Conservation (phyloP, 345 rosid genomes). For the Salix caprea region DNA sequence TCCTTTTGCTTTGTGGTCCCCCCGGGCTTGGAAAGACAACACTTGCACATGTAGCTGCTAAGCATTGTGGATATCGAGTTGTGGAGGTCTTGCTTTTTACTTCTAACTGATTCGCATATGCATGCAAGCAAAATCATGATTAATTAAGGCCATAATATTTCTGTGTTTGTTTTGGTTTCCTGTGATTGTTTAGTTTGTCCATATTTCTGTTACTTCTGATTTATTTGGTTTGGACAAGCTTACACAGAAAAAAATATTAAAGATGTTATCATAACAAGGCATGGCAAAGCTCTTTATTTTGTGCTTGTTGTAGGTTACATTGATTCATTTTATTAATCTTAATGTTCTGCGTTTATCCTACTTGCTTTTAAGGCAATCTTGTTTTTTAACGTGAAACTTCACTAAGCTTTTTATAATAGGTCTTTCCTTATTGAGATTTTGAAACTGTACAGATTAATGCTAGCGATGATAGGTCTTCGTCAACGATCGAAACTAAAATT, state of each 20-base stretch:
- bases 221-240: background rate
- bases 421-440: conserved; percentile 8
- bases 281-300: background rate
- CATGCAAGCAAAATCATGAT: conserved; percentile 7
- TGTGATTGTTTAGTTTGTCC: background rate
- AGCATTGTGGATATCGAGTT: conserved; percentile 94
- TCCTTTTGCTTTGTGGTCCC: conserved; percentile 93
- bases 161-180: background rate
- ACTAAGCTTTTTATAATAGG: background rate
- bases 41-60: conserved; percentile 93
- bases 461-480: conserved; percentile 89
- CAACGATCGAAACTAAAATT: conserved; percentile 80
- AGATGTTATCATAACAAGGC: background rate
- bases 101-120: conserved; percentile 11
- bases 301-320: background rate
- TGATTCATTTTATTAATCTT: background rate
- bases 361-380: background rate
- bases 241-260: background rate
- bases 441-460: conserved; percentile 70
- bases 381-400: background rate
- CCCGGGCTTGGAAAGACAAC: conserved; percentile 99
- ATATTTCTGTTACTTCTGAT: background rate
- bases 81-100: conserved; percentile 69
- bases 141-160: background rate
- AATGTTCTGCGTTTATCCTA: background rate